These are phyloP conservation scores for Elaeis oleifera DNA, from an alignment of 202 grass and related monocot species.

Conservation along the genomic window DNA sequence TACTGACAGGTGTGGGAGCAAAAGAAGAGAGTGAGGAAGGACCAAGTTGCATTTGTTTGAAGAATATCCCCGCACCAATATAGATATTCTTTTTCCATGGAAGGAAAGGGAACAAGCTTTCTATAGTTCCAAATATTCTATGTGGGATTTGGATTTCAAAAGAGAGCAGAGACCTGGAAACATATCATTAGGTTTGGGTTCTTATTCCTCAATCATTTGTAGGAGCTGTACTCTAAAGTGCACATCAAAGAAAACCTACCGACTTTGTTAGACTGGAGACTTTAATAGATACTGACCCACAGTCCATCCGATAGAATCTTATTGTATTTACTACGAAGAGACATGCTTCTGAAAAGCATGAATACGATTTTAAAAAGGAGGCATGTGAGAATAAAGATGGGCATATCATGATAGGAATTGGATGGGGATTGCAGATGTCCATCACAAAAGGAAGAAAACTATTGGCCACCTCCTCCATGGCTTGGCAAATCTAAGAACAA, in stretches of 20 bases:
- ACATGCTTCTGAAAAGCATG: background rate
- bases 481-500: too few species aligned
- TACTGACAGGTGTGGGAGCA: too few species aligned
- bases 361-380: background rate
- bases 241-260: constrained; percentile 3
- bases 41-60: too few species aligned
- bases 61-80: too few species aligned
- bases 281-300: background rate
- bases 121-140: background rate
- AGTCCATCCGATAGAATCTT: too few species aligned
- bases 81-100: too few species aligned
- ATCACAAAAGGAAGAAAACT: background rate
- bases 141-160: constrained; percentile 1
- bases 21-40: too few species aligned
- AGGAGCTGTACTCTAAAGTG: constrained; percentile 4
- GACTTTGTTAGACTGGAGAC: background rate
- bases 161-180: background rate
- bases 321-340: too few species aligned
- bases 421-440: background rate
- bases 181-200: constrained; percentile 9
- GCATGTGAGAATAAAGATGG: constrained; percentile 8
- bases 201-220: constrained; percentile 9
- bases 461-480: constrained; percentile 1
- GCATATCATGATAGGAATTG: constrained; percentile 5
- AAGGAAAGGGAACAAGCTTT: background rate